Conservation (phyloP, 1,284 basidiomycete species). For the Sparassis latifolia region DNA sequence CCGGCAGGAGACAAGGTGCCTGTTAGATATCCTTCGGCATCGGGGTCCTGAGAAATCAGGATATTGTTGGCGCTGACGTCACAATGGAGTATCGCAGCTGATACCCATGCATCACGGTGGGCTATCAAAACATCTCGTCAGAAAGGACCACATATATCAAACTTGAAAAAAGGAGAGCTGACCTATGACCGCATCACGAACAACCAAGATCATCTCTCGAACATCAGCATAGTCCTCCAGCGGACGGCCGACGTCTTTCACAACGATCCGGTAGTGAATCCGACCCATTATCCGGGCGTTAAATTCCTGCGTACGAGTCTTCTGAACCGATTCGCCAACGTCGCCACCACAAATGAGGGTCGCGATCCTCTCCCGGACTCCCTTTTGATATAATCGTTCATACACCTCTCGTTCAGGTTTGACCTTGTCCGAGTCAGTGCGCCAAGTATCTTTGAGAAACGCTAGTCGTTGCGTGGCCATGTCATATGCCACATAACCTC, state of each 20-base stretch:
- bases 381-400: neutral
- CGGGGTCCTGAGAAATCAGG: neutral
- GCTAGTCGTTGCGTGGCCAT: neutral
- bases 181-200: conserved; percentile 5
- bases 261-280: conserved; percentile 4
- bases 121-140: neutral
- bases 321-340: neutral
- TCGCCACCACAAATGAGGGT: conserved; percentile 5
- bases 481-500: conserved; percentile 3
- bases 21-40: neutral
- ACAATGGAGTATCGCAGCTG: neutral
- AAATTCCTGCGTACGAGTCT: neutral
- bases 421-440: neutral
- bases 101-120: conserved; percentile 1
- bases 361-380: neutral
- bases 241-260: conserved; percentile 5
- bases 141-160: neutral
- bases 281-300: neutral
- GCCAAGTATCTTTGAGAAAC: conserved; percentile 2
- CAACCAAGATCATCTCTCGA: neutral
- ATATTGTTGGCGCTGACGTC: conserved; percentile 5
- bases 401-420: neutral
- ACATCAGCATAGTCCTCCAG: conserved; percentile 1
- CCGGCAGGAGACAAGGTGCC: neutral
- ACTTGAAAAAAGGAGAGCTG: neutral